Evolutionary conservation across 2,329 filamentous ascomycete genomes (phyloP).

Genomic region (Leptographium procerum): DNA sequence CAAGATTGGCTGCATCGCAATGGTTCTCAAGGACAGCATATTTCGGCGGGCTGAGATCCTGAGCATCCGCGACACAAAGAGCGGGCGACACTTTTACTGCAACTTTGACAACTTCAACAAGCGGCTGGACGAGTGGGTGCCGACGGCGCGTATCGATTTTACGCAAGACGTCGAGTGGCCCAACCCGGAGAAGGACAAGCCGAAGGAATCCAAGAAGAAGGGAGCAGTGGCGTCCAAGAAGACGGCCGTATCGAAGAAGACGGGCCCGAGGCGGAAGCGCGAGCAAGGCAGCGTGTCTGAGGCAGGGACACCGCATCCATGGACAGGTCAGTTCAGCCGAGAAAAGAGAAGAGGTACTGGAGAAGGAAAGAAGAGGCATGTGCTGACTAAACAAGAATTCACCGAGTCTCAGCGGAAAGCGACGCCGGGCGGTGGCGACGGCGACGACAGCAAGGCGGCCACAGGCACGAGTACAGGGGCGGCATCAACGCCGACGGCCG

Average conservation of each 20-base stretch:
- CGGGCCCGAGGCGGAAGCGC: conserved; percentile 42
- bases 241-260: conserved; percentile 42
- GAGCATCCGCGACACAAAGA: conserved; percentile 85
- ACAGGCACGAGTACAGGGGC: conserved; percentile 12
- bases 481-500: conserved; percentile 2
- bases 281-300: conserved; percentile 45
- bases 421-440: conserved; percentile 27
- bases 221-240: conserved; percentile 42
- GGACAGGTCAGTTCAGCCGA: conserved; percentile 25
- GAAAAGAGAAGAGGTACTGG: neutral
- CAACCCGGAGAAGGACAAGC: conserved; percentile 70
- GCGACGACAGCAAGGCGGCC: conserved; percentile 26
- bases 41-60: conserved; percentile 89
- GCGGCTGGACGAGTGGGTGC: conserved; percentile 73
- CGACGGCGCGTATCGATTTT: conserved; percentile 72
- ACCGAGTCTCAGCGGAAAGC: conserved; percentile 34
- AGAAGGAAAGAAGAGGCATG: neutral
- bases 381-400: conserved; percentile 24
- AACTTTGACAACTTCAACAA: conserved; percentile 99
- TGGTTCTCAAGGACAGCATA: conserved; percentile 63
- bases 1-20: conserved; percentile 49
- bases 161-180: conserved; percentile 93
- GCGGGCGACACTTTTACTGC: conserved; percentile 82
- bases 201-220: conserved; percentile 61
- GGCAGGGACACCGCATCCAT: conserved; percentile 39